Conservation (phyloP, 352 stramenopile genomes). For the Thalassiosira mediterranea region DNA sequence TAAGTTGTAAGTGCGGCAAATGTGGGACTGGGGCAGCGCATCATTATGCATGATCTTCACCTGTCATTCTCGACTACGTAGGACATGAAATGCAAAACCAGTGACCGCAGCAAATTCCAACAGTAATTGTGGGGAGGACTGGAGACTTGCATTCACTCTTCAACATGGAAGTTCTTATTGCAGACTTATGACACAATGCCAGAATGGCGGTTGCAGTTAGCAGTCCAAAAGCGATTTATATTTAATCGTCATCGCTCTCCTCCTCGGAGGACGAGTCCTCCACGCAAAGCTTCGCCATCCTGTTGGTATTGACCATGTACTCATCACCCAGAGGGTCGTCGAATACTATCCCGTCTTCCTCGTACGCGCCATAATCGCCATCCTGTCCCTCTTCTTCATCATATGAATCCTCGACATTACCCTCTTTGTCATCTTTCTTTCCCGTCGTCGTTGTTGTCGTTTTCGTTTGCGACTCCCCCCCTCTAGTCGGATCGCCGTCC, state of each 20-base stretch:
- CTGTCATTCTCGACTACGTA: too few species aligned
- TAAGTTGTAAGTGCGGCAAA: too few species aligned
- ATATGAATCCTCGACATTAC: constrained; percentile 15
- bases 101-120: too few species aligned
- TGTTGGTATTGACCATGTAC: constrained; percentile 86
- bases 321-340: constrained; percentile 66
- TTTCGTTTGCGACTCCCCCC: constrained; percentile 16
- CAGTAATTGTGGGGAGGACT: too few species aligned
- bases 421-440: constrained; percentile 15
- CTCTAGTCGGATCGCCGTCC: constrained; percentile 19
- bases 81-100: too few species aligned
- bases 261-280: constrained; percentile 67
- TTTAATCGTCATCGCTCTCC: constrained; percentile 48
- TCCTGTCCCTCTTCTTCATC: constrained; percentile 9
- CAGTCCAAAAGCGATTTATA: too few species aligned
- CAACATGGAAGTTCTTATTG: too few species aligned
- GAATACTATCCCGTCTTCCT: constrained; percentile 81
- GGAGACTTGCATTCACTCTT: too few species aligned
- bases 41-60: too few species aligned
- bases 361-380: constrained; percentile 28
- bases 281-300: constrained; percentile 67
- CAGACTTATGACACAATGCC: too few species aligned
- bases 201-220: too few species aligned
- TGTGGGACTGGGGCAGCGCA: too few species aligned
- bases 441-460: constrained; percentile 9